These are phyloP conservation scores for Lasiodiplodia hormozganensis DNA, from an alignment of 2,329 filamentous ascomycete genomes.

Conservation along the genomic window DNA sequence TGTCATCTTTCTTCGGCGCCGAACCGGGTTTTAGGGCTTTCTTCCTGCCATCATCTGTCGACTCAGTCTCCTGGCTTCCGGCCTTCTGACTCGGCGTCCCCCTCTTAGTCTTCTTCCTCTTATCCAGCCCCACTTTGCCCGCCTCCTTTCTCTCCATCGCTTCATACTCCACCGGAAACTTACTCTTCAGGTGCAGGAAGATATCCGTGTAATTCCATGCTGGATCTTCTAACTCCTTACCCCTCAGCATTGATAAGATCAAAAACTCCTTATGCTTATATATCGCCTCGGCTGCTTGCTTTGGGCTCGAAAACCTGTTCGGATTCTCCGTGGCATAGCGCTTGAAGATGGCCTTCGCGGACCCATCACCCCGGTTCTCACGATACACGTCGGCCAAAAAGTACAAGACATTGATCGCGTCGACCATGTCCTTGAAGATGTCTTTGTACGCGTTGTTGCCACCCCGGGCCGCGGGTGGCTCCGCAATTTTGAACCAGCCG, in stretches of 20 bases:
- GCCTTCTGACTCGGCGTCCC: slow-evolving; percentile 1
- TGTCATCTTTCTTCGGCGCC: slow-evolving; percentile 46
- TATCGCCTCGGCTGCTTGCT: slow-evolving; percentile 40
- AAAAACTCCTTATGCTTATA: slow-evolving; percentile 51
- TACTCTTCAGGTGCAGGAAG: slow-evolving; percentile 48
- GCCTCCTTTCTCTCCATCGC: slow-evolving; percentile 36
- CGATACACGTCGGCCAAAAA: slow-evolving; percentile 65
- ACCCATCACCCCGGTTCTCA: slow-evolving; percentile 7
- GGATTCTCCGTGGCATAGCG: slow-evolving; percentile 35
- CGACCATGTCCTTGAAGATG: slow-evolving; percentile 66
- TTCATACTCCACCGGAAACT: slow-evolving; percentile 41
- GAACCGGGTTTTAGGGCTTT: background rate
- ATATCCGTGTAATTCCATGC: slow-evolving; percentile 53
- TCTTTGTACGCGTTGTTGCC: slow-evolving; percentile 56
- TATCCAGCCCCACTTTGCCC: slow-evolving; percentile 22
- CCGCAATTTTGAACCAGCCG: slow-evolving; percentile 71
- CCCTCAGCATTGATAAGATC: slow-evolving; percentile 50
- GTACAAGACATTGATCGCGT: slow-evolving; percentile 71
- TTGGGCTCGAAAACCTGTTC: slow-evolving; percentile 37
- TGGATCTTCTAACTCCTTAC: slow-evolving; percentile 50
- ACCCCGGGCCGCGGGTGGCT: slow-evolving; percentile 50
- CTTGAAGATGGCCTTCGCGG: slow-evolving; percentile 47
- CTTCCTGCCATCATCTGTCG: background rate
- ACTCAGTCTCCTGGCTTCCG: background rate
- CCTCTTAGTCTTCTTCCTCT: slow-evolving; percentile 10